phyloP scores from a whole-genome alignment of 2,329 filamentous ascomycete genomes.

The Cladosporium sp. region DNA sequence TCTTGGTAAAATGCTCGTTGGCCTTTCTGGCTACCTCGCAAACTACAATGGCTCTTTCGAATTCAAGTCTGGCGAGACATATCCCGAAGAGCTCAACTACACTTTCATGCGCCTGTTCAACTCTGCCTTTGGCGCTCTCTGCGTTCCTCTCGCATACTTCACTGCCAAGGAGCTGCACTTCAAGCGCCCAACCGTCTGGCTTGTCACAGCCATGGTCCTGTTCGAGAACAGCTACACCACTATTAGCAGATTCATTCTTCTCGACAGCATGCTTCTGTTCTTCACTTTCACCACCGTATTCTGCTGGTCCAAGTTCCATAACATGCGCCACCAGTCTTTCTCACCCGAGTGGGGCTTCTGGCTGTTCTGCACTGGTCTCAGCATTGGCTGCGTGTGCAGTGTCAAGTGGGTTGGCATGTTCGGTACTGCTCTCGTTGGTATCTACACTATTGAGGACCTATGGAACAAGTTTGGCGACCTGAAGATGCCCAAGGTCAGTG shows the following conservation, averaged over 20 bases:
- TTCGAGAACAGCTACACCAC: constrained; percentile 99
- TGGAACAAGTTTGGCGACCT: constrained; percentile 97
- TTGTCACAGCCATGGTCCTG: constrained; percentile 92
- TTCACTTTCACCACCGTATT: constrained; percentile 97
- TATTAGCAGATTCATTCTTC: constrained; percentile 94
- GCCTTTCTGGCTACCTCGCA: constrained; percentile 89
- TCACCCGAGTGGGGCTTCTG: constrained; percentile 90
- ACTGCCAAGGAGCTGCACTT: constrained; percentile 90
- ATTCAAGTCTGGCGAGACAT: constrained; percentile 97
- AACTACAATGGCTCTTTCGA: constrained; percentile 99
- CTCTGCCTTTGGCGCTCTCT: constrained; percentile 86
- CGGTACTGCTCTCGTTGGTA: constrained; percentile 85
- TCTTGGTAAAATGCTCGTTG: constrained; percentile 96
- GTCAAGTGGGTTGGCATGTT: constrained; percentile 98
- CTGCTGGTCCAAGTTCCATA: constrained; percentile 96
- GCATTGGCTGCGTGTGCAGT: constrained; percentile 96
- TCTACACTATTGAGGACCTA: constrained; percentile 94
- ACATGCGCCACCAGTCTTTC: constrained; percentile 79
- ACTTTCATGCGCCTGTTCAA: constrained; percentile 99
- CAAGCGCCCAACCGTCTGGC: constrained; percentile 82
- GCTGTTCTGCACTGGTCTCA: constrained; percentile 88
- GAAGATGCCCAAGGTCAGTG: constrained; percentile 76
- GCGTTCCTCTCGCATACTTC: constrained; percentile 90
- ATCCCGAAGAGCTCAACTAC: constrained; percentile 90
- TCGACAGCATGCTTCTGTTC: constrained; percentile 97